Conservation (phyloP, 2,329 filamentous ascomycete species). For the Pseudopyrenochaeta lycopersici region DNA sequence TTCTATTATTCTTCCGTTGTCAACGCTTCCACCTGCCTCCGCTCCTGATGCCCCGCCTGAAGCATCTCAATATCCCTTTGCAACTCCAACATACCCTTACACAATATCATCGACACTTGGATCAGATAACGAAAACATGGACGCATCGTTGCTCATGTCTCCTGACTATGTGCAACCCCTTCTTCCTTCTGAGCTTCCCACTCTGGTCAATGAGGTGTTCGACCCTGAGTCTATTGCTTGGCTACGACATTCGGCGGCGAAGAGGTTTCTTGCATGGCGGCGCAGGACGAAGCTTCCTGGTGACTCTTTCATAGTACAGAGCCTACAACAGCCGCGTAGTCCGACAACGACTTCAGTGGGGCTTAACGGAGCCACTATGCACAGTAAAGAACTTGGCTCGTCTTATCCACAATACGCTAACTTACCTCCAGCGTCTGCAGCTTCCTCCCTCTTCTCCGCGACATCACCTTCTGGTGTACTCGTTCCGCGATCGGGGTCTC, state of each 20-base stretch:
- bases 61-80: constrained; percentile 37
- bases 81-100: constrained; percentile 64
- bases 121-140: constrained; percentile 83
- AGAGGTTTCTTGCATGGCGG: constrained; percentile 81
- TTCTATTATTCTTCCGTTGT: constrained; percentile 22
- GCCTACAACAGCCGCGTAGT: constrained; percentile 33
- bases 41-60: constrained; percentile 11
- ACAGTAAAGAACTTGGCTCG: constrained; percentile 23
- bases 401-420: constrained; percentile 11
- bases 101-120: constrained; percentile 78
- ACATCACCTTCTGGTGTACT: constrained; percentile 51
- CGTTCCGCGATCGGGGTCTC: constrained; percentile 45
- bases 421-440: constrained; percentile 36
- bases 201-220: constrained; percentile 78
- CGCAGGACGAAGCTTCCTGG: constrained; percentile 49
- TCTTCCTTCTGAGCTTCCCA: constrained; percentile 74
- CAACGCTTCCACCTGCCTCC: background rate
- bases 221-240: constrained; percentile 80
- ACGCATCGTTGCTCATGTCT: constrained; percentile 92
- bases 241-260: constrained; percentile 82
- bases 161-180: constrained; percentile 88
- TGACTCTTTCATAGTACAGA: constrained; percentile 39
- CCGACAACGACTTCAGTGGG: constrained; percentile 42
- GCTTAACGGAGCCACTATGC: constrained; percentile 31
- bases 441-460: constrained; percentile 48